Percentiles rank a stretch among this genome's conserved stretches.
Conservation (phyloP, 768 basidiomycete species). For the Boletus sp. region DNA sequence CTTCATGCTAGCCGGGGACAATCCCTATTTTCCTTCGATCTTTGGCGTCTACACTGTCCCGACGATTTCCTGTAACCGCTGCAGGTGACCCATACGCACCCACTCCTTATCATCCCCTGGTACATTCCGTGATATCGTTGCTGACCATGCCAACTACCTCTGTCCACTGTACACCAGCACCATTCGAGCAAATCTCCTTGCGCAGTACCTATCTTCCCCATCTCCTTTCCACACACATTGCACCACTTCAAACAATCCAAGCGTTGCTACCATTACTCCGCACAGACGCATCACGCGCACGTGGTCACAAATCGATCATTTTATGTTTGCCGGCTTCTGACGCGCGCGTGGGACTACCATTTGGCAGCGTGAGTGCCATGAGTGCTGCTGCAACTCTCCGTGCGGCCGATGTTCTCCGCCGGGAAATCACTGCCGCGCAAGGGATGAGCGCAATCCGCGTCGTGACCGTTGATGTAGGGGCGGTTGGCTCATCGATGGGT, state of each 20-base stretch:
- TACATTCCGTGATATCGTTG: constrained; percentile 77
- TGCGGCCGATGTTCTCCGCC: constrained; percentile 67
- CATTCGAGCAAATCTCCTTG: constrained; percentile 69
- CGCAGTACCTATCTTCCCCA: constrained; percentile 64
- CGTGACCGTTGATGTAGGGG: constrained; percentile 72
- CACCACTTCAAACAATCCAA: constrained; percentile 74
- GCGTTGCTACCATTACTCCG: constrained; percentile 74
- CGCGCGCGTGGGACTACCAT: constrained; percentile 73
- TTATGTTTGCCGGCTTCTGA: constrained; percentile 74
- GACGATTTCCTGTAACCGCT: constrained; percentile 74
- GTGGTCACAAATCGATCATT: constrained; percentile 49
- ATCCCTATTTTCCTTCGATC: constrained; percentile 78
- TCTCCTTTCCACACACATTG: constrained; percentile 70
- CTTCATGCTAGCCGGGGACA: constrained; percentile 54
- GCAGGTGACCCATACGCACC: constrained; percentile 79
- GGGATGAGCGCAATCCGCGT: constrained; percentile 54
- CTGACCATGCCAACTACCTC: constrained; percentile 53
- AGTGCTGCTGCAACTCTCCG: constrained; percentile 69
- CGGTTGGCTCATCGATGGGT: constrained; percentile 33
- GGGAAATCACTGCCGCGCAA: constrained; percentile 67
- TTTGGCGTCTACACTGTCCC: constrained; percentile 71
- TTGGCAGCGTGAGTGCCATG: constrained; percentile 63
- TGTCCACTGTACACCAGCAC: constrained; percentile 42
- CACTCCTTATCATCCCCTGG: constrained; percentile 60
- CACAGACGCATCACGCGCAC: constrained; percentile 53